Evolutionary conservation across 2,329 filamentous ascomycete species (phyloP), one percentile per base, ranked within the genome.

Genomic region (Penicillium sp.): DNA sequence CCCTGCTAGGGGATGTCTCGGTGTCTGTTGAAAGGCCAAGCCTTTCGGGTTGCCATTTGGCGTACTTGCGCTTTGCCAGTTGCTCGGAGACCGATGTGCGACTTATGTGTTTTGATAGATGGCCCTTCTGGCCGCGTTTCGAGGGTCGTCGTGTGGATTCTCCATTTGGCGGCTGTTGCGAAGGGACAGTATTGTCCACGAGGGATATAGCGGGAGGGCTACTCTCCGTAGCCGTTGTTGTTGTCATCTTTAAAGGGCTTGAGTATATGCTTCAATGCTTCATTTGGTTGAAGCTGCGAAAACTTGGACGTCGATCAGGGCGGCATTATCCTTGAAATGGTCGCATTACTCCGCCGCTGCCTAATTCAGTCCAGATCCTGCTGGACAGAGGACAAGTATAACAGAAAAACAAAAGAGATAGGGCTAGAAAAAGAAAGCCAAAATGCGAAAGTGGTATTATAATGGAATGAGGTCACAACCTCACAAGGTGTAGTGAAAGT

Each of bases 11-110:
- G 11, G 55, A 48, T 27, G 56, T 53, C 3, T 58, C 60, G 26
- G 61, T 55, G 11, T 70, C 65, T 3, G 67, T 50, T 8, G 58
- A 19, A 13, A 71, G 80, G 59, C 82, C 83, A 55, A 86, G 81
- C 78, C 83, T 70, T 69, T 87, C 68, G 72, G 87, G 70, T 78
- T 81, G 77, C 72, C 75, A 81, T 69, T 79, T 81, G 19, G 76
- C 75, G 55, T 80, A 81, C 67, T 79, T 81, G 35, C 78, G 67
- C 54, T 71, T 74, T 9, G 69, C 65, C 16, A 77, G 68, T 47
- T 74, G 72, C 19, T 73, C 71, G 46, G 73, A 74, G n/a, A 79
- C 68, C 0, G 76, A 75, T 24, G 60, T 60, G 13, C 62, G 69
- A 14, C 70, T 74, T 11, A 74, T 50, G n/a, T 63, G 67, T 57